Conservation (phyloP, 2,329 filamentous ascomycete species). For the Hypoxylon sp. region DNA sequence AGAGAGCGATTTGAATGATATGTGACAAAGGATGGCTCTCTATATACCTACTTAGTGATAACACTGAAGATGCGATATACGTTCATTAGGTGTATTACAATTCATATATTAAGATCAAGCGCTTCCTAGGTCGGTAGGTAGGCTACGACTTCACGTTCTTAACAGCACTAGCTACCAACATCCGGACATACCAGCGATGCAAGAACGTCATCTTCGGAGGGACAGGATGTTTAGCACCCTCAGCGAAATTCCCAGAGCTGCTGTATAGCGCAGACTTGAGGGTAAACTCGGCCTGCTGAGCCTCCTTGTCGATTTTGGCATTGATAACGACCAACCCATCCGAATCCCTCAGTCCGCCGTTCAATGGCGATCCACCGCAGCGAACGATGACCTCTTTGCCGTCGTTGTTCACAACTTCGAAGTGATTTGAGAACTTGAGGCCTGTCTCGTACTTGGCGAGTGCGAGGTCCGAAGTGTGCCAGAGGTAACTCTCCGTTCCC, state of each 20-base stretch:
- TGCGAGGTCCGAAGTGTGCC: constrained; percentile 44
- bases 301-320: constrained; percentile 43
- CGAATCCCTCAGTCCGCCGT: constrained; percentile 42
- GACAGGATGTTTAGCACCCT: constrained; percentile 36
- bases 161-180: constrained; percentile 41
- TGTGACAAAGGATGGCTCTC: no score
- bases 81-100: no score
- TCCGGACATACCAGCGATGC: constrained; percentile 45
- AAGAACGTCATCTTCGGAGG: constrained; percentile 42
- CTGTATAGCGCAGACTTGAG: constrained; percentile 46
- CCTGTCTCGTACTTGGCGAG: constrained; percentile 41
- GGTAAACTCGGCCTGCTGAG: constrained; percentile 43
- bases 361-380: constrained; percentile 44
- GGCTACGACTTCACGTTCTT: constrained; percentile 42
- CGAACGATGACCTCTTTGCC: constrained; percentile 45
- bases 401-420: constrained; percentile 46
- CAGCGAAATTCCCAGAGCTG: constrained; percentile 38
- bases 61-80: no score
- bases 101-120: no score
- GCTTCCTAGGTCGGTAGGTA: no score
- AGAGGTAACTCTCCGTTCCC: constrained; percentile 45
- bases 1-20: no score
- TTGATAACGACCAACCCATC: constrained; percentile 46
- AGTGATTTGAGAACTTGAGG: constrained; percentile 46
- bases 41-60: no score